Evolutionary conservation across 2,329 filamentous ascomycete species (phyloP).

Genomic region (Trichoderma citrinoviride): DNA sequence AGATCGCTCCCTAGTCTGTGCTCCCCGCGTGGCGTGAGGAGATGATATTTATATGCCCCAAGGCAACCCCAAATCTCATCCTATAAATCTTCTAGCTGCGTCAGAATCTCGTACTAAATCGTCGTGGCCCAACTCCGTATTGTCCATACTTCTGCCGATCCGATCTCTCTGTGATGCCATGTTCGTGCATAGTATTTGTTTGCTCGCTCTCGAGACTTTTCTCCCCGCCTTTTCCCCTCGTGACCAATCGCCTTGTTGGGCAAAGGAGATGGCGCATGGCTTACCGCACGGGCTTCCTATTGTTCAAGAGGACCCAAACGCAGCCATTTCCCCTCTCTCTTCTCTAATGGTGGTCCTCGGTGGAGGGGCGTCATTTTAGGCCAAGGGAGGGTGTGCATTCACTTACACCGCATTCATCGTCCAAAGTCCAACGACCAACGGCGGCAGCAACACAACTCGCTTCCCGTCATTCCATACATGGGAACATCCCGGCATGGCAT

Average conservation of each 20-base stretch:
- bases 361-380: not conserved
- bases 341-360: not conserved
- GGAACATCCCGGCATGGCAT: not conserved
- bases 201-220: not conserved
- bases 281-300: constrained; percentile 16
- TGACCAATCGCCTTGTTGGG: constrained; percentile 15
- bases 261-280: not conserved
- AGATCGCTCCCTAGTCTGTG: not conserved
- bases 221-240: not conserved
- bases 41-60: not conserved
- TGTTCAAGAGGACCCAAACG: not conserved
- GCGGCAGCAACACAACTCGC: not conserved
- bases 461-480: not conserved
- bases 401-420: not conserved
- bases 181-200: not conserved
- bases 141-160: constrained; percentile 2
- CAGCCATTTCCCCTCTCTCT: not conserved
- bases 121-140: not conserved
- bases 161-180: not conserved
- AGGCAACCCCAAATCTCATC: not conserved
- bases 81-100: not conserved
- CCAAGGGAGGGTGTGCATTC: not conserved
- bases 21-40: not conserved
- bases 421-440: not conserved
- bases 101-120: not conserved